Evolutionary conservation across 495 filamentous ascomycete genomes (phyloP).

Genomic region (Penicillium cosmopolitanum): DNA sequence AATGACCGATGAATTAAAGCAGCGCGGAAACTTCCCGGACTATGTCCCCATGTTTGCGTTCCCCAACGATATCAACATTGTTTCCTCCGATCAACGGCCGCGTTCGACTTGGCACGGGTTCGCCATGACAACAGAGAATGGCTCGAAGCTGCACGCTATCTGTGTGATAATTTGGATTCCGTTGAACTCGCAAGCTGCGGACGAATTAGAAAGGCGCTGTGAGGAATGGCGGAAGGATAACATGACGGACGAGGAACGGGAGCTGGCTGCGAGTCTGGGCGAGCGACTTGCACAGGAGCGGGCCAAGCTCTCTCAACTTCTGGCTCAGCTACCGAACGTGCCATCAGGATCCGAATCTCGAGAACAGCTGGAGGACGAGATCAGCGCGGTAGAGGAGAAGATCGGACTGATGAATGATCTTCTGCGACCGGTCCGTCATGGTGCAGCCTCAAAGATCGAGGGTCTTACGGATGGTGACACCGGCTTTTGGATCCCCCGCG

Average conservation of each 20-base stretch:
- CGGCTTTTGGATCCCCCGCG: conserved; percentile 93
- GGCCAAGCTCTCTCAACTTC: conserved; percentile 83
- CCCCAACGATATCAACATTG: conserved; percentile 95
- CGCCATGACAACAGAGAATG: conserved; percentile 93
- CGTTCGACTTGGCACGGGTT: conserved; percentile 98
- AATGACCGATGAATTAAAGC: conserved; percentile 77
- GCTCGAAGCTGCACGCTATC: conserved; percentile 88
- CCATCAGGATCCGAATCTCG: conserved; percentile 79
- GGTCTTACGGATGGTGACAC: conserved; percentile 95
- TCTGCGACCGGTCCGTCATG: conserved; percentile 87
- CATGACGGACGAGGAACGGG: conserved; percentile 94
- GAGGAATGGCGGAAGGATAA: conserved; percentile 93
- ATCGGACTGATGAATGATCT: conserved; percentile 96
- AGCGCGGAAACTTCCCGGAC: conserved; percentile 88
- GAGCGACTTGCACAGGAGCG: conserved; percentile 88
- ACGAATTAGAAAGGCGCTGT: conserved; percentile 86
- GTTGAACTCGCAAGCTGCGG: conserved; percentile 77
- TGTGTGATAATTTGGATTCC: conserved; percentile 93
- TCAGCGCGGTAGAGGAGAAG: conserved; percentile 95
- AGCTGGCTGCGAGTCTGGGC: conserved; percentile 89
- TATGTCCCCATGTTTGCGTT: conserved; percentile 99
- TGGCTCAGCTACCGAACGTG: conserved; percentile 78
- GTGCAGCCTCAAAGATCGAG: conserved; percentile 95
- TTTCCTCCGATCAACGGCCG: conserved; percentile 91
- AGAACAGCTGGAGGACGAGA: conserved; percentile 87